Base-by-base conservation (phyloP, 768 basidiomycete genomes). In the Leccinum boreale region DNA sequence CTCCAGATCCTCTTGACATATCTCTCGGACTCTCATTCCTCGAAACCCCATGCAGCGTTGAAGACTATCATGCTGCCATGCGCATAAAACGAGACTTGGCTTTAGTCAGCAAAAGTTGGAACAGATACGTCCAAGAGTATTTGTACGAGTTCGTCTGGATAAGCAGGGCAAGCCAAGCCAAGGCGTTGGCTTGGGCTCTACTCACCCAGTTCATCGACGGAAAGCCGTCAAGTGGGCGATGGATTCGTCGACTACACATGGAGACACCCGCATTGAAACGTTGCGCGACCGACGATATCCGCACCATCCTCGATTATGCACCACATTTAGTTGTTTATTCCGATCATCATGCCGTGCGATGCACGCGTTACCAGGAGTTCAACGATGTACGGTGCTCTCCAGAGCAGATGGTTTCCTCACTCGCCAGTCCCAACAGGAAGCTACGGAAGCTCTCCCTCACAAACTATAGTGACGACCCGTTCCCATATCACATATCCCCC, bases 101-200 rank as follows among this genome's bases (percentile, higher is more conserved):
- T 7, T 74, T 80, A 47, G 86, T 90, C 5, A 83, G 72, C 67
- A 76, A 78, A 45, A 70, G 75, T 9, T 90, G 85, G 82, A 75
- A 83, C 65, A 74, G 67, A 35, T 75, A 81, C 52, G 73, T 78
- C 4, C 82, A 83, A 63, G 79, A 80, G 55, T 78, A 82, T 45
- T 70, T 89, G 17, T 89, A 80, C 71, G 85, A 89, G 65, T 84
- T 81, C 67, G 79, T 89, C 36, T 89, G 89, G 89, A 83, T 90
- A 63, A 77, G 76, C 52, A 74, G 79, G 36, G 80, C 81, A 21
- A 68, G 73, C 39, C 79, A 84, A 59, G 81, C 84, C 0, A 77
- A 80, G 59, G 66, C 73, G 0, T 71, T 81, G 3, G 81, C 80
- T 1, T 72, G 70, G 62, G 77, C 76, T 5, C 65, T 81, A 8